Evolutionary conservation across 2,329 filamentous ascomycete species (phyloP), one percentile per base, ranked within the genome.

Genomic region (Metarhizium sp.): DNA sequence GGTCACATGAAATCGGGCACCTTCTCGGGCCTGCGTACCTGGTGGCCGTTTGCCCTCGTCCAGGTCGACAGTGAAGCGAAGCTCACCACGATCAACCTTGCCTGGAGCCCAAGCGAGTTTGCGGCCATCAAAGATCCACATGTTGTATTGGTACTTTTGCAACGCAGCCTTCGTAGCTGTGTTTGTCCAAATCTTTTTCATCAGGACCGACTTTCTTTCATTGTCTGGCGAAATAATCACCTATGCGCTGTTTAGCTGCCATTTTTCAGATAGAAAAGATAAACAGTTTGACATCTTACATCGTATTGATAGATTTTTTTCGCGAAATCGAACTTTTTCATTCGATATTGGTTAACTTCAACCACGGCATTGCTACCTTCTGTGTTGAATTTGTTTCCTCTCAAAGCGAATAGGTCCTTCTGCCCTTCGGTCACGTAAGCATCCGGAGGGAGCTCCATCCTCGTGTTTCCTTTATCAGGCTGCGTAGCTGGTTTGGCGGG

Each of bases 251-350:
- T 54, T 40, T 63, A 54, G 66, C 55, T 20, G 29, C 50, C 36
- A 5, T 16, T 32, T n/a, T n/a, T 13, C 14, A 38, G 18, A 38
- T 18, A 53, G 30, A 13, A 43, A 43, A 16, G 40, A n/a, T 25
- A 6, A 49, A 16, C 25, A 50, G 48, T 11, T 11, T 7, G 57
- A n/a, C 25, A 52, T 79, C 87, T 78, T 73, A 92, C 88, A 73
- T 96, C 90, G 62, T 92, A 97, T 66, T 96, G 92, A 59, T 85
- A 85, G 25, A 96, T 81, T 0, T 81, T 79, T 13, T 75, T 78
- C 2, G 69, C 76, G 0, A 84, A 84, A 55, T 73, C 65, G 43
- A 85, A 82, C 10, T 74, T 71, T 0, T 68, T 71, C 54, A 96
- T 85, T 0, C 84, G 78, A 70, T 86, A 95, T 11, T 90, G 84